These are phyloP conservation scores for Lonicera japonica DNA, from an alignment of 129 eudicot genomes.

Conservation along the genomic window DNA sequence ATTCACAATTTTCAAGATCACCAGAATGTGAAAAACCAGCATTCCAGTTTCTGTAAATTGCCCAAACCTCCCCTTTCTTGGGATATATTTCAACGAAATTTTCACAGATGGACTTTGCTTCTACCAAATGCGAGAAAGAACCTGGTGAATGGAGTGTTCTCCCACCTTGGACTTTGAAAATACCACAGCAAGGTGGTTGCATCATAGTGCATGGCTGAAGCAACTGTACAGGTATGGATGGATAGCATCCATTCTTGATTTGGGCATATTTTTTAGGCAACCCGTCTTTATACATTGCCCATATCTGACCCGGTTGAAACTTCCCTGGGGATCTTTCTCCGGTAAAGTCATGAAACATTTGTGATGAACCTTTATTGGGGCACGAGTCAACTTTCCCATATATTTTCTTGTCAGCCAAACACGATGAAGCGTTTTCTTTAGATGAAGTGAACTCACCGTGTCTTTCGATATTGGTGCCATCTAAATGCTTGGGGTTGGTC, in stretches of 20 bases:
- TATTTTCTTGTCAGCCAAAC: neutral
- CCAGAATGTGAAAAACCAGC: conserved; percentile 7
- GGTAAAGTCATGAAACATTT: conserved; percentile 30
- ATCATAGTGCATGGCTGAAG: conserved; percentile 19
- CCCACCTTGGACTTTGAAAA: conserved; percentile 20
- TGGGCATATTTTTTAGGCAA: conserved; percentile 30
- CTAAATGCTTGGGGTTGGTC: no score
- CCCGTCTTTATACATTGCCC: conserved; percentile 42
- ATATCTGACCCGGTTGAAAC: conserved; percentile 47
- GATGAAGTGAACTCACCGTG: conserved; percentile 5
- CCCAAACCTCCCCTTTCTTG: conserved; percentile 50
- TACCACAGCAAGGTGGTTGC: conserved; percentile 33
- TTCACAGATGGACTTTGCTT: conserved; percentile 25
- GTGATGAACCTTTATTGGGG: neutral
- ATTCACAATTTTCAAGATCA: conserved; percentile 31
- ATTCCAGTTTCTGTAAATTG: conserved; percentile 34
- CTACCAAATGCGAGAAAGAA: conserved; percentile 43
- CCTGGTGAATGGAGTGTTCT: conserved; percentile 9
- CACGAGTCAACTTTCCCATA: no score
- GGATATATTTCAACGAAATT: conserved; percentile 35
- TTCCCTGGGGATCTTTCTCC: conserved; percentile 23
- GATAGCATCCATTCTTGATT: conserved; percentile 23
- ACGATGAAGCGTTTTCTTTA: conserved; percentile 3
- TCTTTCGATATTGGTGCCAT: conserved; percentile 5
- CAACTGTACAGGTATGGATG: conserved; percentile 21